Conservation (phyloP, 1,139 yeast species). For the Kluyveromyces sp. region DNA sequence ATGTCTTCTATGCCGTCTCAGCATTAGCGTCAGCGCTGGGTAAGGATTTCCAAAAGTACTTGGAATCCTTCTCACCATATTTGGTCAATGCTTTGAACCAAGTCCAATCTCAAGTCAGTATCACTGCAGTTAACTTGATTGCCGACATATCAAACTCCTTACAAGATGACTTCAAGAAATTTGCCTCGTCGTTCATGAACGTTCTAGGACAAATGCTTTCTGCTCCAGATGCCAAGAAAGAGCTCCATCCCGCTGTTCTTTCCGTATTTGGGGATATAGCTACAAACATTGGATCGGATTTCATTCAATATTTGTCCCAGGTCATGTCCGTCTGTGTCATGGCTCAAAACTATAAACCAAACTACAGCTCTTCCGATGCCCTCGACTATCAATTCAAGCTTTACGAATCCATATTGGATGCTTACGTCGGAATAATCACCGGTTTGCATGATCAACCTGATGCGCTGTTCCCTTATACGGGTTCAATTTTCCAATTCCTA, state of each 20-base stretch:
- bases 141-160: slow-evolving; percentile 96
- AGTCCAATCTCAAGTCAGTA: slow-evolving; percentile 75
- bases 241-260: slow-evolving; percentile 77
- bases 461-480: slow-evolving; percentile 56
- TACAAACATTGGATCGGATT: slow-evolving; percentile 69
- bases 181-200: slow-evolving; percentile 74
- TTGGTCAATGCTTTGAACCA: slow-evolving; percentile 71
- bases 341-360: slow-evolving; percentile 40
- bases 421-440: slow-evolving; percentile 90
- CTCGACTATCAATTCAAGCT: slow-evolving; percentile 67
- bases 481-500: slow-evolving; percentile 65
- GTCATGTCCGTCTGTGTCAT: slow-evolving; percentile 58
- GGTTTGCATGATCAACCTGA: slow-evolving; percentile 72
- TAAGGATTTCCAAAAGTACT: slow-evolving; percentile 61
- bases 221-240: slow-evolving; percentile 61
- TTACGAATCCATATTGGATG: slow-evolving; percentile 83
- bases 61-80: slow-evolving; percentile 77
- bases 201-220: slow-evolving; percentile 69
- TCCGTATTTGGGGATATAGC: slow-evolving; percentile 98
- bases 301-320: slow-evolving; percentile 66
- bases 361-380: slow-evolving; percentile 61
- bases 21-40: slow-evolving; percentile 81
- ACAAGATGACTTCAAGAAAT: slow-evolving; percentile 64
- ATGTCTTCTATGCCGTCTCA: slow-evolving; percentile 83
- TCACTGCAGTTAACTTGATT: slow-evolving; percentile 87